Percentiles rank a stretch among this genome's conserved stretches.
Conservation (phyloP, 352 stramenopile genomes). For the Phytophthora boehmeriae region DNA sequence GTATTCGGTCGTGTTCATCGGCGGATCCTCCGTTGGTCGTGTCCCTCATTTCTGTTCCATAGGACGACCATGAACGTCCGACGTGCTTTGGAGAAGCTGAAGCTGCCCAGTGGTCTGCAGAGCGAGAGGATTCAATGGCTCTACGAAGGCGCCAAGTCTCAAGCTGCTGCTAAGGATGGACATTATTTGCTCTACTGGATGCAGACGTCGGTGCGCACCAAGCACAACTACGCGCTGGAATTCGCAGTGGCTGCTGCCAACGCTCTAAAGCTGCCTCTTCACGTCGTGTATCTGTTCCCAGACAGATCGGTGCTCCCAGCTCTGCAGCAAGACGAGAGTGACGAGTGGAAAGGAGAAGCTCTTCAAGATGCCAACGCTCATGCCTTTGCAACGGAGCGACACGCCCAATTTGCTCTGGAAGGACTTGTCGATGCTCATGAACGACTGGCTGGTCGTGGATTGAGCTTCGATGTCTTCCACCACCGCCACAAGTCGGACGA, state of each 20-base stretch:
- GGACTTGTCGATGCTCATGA: conserved; percentile 55
- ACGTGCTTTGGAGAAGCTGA: conserved; percentile 59
- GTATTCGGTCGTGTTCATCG: conserved; percentile 16
- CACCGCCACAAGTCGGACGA: conserved; percentile 36
- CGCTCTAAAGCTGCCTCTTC: conserved; percentile 65
- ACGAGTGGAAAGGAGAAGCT: conserved; percentile 39
- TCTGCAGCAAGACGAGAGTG: conserved; percentile 13
- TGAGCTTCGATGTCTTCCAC: conserved; percentile 74
- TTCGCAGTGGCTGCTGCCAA: conserved; percentile 75
- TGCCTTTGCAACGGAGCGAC: conserved; percentile 67
- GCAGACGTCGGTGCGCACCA: conserved; percentile 82
- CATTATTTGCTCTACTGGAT: conserved; percentile 87
- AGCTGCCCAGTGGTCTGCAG: conserved; percentile 67
- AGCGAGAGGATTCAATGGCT: conserved; percentile 77
- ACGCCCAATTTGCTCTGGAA: conserved; percentile 79
- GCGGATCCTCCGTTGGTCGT: conserved; percentile 8
- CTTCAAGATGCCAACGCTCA: conserved; percentile 64
- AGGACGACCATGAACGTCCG: conserved; percentile 33
- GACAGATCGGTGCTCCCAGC: conserved; percentile 51
- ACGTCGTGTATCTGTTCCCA: conserved; percentile 76
- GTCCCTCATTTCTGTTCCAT: neutral
- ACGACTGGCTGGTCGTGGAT: conserved; percentile 45
- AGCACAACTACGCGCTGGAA: conserved; percentile 86
- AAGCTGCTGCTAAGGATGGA: neutral
- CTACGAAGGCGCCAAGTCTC: conserved; percentile 50